phyloP scores from a whole-genome alignment of 495 filamentous ascomycete species.

The Penicillium angulare region DNA sequence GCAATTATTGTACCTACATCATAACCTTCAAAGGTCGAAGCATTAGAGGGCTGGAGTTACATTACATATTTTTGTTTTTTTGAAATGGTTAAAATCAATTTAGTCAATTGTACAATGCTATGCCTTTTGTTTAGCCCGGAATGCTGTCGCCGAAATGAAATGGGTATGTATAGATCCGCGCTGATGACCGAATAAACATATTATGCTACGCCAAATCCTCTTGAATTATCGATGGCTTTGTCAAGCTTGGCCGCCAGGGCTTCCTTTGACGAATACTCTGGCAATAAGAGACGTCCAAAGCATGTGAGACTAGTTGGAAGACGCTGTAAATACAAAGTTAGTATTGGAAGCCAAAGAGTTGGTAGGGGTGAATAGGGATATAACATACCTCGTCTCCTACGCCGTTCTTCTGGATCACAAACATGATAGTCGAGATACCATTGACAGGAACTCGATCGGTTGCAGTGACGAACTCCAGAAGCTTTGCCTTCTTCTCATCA shows the following conservation, averaged over 20 bases:
- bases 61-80: background rate
- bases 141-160: background rate
- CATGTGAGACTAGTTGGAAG: slow-evolving; percentile 86
- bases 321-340: slow-evolving; percentile 36
- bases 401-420: slow-evolving; percentile 79
- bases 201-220: slow-evolving; percentile 81
- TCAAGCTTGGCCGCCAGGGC: slow-evolving; percentile 70
- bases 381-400: slow-evolving; percentile 54
- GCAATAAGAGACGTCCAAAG: slow-evolving; percentile 80
- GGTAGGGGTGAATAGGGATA: background rate
- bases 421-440: slow-evolving; percentile 74
- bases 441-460: slow-evolving; percentile 87
- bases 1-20: no score
- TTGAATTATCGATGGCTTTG: slow-evolving; percentile 83
- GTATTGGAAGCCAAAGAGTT: background rate
- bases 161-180: slow-evolving; percentile 23
- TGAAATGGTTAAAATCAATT: no score
- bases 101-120: background rate
- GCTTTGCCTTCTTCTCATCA: slow-evolving; percentile 59
- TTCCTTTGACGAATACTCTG: slow-evolving; percentile 70
- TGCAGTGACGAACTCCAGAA: slow-evolving; percentile 94
- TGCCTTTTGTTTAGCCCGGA: background rate
- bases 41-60: no score
- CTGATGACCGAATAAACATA: slow-evolving; percentile 6
- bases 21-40: no score